Conservation (phyloP, 2,329 filamentous ascomycete genomes). For the Sporothrix schenckii region DNA sequence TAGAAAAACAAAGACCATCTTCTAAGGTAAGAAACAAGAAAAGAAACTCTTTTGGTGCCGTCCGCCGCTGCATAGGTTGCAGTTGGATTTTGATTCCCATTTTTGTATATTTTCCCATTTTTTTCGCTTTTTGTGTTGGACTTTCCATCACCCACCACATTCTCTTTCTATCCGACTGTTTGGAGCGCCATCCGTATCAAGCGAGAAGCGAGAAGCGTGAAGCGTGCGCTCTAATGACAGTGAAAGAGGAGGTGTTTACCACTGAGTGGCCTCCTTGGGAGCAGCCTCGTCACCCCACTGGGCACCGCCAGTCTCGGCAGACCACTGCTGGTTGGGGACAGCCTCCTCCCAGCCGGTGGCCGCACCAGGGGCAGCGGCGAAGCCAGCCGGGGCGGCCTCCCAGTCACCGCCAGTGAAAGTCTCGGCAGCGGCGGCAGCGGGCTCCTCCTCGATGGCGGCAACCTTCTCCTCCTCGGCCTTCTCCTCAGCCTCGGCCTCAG, state of each 20-base stretch:
- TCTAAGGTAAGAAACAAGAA: constrained; percentile 27
- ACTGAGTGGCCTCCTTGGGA: constrained; percentile 55
- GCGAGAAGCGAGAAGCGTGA: background rate
- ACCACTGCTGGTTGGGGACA: constrained; percentile 71
- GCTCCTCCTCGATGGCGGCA: constrained; percentile 81
- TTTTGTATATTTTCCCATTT: constrained; percentile 29
- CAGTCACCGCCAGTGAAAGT: constrained; percentile 79
- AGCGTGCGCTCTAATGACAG: background rate
- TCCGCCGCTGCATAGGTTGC: constrained; percentile 21
- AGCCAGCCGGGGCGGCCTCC: constrained; percentile 76
- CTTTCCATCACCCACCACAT: background rate
- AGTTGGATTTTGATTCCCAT: constrained; percentile 25
- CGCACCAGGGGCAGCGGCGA: constrained; percentile 61
- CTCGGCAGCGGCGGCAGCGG: constrained; percentile 74
- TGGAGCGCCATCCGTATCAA: background rate
- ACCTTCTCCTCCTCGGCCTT: constrained; percentile 93
- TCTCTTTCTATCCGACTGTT: constrained; percentile 20
- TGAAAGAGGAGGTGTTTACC: constrained; percentile 46
- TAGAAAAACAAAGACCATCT: constrained; percentile 25
- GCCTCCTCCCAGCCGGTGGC: constrained; percentile 59
- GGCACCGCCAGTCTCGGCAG: constrained; percentile 58
- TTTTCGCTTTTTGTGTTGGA: constrained; percentile 27
- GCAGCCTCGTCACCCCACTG: constrained; percentile 56
- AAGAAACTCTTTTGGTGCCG: constrained; percentile 32
- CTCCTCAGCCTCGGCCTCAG: constrained; percentile 99